A percentile compares a stretch with the other conserved stretches of the same genome.
Conservation (phyloP, 208 protist species). For the Trypanosoma scelopori region DNA sequence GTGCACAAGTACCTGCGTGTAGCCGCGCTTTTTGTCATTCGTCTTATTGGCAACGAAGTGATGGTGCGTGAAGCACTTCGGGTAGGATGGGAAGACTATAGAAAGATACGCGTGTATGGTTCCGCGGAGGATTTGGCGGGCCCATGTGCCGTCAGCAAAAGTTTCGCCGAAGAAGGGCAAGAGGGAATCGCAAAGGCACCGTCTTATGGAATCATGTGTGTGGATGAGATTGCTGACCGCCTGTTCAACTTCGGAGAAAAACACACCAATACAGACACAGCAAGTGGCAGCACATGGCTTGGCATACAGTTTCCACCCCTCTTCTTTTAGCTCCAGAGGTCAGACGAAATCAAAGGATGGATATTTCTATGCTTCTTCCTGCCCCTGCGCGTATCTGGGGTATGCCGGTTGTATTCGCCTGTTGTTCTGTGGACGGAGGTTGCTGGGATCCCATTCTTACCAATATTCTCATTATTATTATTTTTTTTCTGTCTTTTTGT, state of each 20-base stretch:
- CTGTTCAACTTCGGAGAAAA: slow-evolving; percentile 38
- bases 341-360: neutral
- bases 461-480: too few species aligned
- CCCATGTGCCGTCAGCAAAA: neutral
- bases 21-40: slow-evolving; percentile 63
- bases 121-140: slow-evolving; percentile 35
- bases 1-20: slow-evolving; percentile 82
- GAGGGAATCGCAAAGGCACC: slow-evolving; percentile 24
- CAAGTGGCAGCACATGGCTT: slow-evolving; percentile 14
- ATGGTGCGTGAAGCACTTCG: slow-evolving; percentile 53
- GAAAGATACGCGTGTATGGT: slow-evolving; percentile 72
- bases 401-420: slow-evolving; percentile 5
- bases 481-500: slow-evolving; percentile 7
- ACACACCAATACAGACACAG: slow-evolving; percentile 6
- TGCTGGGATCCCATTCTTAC: too few species aligned
- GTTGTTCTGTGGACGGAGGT: neutral
- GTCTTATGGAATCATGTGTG: slow-evolving; percentile 43
- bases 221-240: slow-evolving; percentile 68
- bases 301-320: slow-evolving; percentile 22
- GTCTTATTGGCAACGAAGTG: slow-evolving; percentile 56
- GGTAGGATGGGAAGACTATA: slow-evolving; percentile 67
- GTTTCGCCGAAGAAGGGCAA: slow-evolving; percentile 17
- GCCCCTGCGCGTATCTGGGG: too few species aligned
- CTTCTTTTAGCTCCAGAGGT: neutral
- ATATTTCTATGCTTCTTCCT: neutral